Evolutionary conservation across 106 monocot genomes (phyloP).

Genomic region (Ottelia alismoides): DNA sequence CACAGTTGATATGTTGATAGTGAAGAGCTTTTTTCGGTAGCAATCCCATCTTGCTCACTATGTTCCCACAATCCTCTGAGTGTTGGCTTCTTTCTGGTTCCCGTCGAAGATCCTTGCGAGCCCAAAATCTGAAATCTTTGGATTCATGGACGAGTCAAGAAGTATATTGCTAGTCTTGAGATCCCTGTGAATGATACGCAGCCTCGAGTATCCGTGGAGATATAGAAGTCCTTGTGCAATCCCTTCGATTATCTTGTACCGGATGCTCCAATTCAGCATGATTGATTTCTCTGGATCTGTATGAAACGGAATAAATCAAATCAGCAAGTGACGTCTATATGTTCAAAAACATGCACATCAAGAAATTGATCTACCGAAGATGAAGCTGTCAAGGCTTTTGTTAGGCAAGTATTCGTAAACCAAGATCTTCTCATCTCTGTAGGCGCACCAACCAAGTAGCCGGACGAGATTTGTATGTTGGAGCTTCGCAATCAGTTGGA

Average conservation of each 20-base stretch:
- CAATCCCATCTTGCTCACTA: slow-evolving; percentile 7
- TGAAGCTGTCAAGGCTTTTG: slow-evolving; percentile 13
- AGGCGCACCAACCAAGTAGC: slow-evolving; percentile 17
- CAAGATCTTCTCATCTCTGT: slow-evolving; percentile 12
- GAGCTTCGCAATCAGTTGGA: slow-evolving; percentile 11
- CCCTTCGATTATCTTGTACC: slow-evolving; percentile 7
- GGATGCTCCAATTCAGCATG: not conserved
- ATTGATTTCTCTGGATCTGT: slow-evolving; percentile 2
- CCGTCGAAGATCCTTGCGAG: slow-evolving; percentile 6
- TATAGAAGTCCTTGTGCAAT: slow-evolving; percentile 13
- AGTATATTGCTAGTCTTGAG: slow-evolving; percentile 15
- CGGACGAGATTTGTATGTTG: slow-evolving; percentile 15
- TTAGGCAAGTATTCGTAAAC: slow-evolving; percentile 21
- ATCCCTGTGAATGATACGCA: slow-evolving; percentile 19
- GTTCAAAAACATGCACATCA: no score
- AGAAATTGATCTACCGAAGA: slow-evolving; percentile 2
- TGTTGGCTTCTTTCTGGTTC: slow-evolving; percentile 11
- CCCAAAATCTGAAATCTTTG: slow-evolving; percentile 19
- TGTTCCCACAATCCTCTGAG: slow-evolving; percentile 13
- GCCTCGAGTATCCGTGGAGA: slow-evolving; percentile 10
- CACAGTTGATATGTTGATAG: no score
- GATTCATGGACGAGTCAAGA: slow-evolving; percentile 10
- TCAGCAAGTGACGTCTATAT: not conserved
- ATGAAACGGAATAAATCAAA: not conserved
- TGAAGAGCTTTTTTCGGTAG: not conserved